Evolutionary conservation across 768 basidiomycete species (phyloP).

Genomic region (Xerocomellus intermedius): DNA sequence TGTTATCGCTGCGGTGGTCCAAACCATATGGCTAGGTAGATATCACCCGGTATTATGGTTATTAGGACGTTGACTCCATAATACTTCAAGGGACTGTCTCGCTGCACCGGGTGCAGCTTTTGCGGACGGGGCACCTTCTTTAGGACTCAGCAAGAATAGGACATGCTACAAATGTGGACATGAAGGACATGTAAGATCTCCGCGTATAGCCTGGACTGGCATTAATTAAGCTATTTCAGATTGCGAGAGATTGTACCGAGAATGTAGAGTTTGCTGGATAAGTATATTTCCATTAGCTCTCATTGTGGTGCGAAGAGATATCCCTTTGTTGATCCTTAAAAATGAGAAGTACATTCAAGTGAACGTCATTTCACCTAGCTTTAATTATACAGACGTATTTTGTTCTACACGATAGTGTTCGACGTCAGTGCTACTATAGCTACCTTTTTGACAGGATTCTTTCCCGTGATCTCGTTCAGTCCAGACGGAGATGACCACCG

Average conservation of each 20-base stretch:
- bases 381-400: conserved; percentile 1
- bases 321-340: conserved; percentile 17
- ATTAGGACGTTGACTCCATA: conserved; percentile 4
- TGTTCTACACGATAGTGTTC: neutral
- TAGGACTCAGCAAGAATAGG: conserved; percentile 59
- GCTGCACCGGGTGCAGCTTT: conserved; percentile 61
- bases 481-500: conserved; percentile 18
- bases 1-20: conserved; percentile 89
- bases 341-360: conserved; percentile 13
- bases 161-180: conserved; percentile 88
- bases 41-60: conserved; percentile 1
- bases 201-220: neutral
- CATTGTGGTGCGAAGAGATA: conserved; percentile 8
- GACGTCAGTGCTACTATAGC: neutral
- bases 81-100: conserved; percentile 66
- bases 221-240: conserved; percentile 36
- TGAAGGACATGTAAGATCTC: conserved; percentile 74
- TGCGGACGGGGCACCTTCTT: conserved; percentile 41
- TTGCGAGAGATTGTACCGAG: conserved; percentile 66
- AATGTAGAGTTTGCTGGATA: conserved; percentile 49
- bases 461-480: conserved; percentile 1
- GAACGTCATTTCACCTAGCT: conserved; percentile 13
- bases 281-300: conserved; percentile 18
- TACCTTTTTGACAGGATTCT: neutral
- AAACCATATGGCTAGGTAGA: conserved; percentile 81